phyloP scores from a whole-genome alignment of 495 filamentous ascomycete genomes.

The Pyrenopolyporus hunteri region DNA sequence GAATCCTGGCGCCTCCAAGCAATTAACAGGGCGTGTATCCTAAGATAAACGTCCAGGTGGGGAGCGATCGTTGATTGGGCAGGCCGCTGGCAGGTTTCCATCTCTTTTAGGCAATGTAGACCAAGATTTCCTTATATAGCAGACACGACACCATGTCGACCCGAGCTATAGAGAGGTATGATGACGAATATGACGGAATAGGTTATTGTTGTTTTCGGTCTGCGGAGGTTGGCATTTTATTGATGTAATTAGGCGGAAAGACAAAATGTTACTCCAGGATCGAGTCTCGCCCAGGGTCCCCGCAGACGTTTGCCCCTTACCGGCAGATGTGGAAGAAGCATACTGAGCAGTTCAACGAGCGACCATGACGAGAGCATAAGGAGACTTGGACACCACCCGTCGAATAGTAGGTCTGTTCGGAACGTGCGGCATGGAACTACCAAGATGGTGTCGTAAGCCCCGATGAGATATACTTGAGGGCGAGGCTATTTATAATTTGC shows the following conservation, averaged over 20 bases:
- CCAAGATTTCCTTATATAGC: constrained; percentile 36
- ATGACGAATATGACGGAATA: constrained; percentile 22
- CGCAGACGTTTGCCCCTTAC: constrained; percentile 25
- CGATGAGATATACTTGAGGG: background rate
- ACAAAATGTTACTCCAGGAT: constrained; percentile 34
- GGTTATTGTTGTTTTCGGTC: constrained; percentile 28
- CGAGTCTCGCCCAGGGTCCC: constrained; percentile 25
- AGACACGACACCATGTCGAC: constrained; percentile 23
- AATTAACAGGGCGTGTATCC: constrained; percentile 31
- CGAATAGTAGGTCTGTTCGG: constrained; percentile 1
- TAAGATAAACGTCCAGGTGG: constrained; percentile 15
- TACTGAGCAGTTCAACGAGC: constrained; percentile 7
- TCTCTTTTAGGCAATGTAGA: constrained; percentile 32
- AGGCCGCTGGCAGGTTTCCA: constrained; percentile 16
- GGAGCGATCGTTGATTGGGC: constrained; percentile 23
- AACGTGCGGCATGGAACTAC: background rate
- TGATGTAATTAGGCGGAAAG: constrained; percentile 43
- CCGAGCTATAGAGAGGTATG: constrained; percentile 12
- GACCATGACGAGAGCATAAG: background rate
- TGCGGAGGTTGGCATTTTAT: constrained; percentile 32
- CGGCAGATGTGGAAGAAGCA: constrained; percentile 28
- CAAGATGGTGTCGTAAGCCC: constrained; percentile 19
- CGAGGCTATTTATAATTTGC: constrained; percentile 1
- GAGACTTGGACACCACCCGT: constrained; percentile 7
- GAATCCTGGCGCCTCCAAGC: constrained; percentile 19